Evolutionary conservation across 1,284 basidiomycete species (phyloP).

Genomic region (Rhodotorula sp.): DNA sequence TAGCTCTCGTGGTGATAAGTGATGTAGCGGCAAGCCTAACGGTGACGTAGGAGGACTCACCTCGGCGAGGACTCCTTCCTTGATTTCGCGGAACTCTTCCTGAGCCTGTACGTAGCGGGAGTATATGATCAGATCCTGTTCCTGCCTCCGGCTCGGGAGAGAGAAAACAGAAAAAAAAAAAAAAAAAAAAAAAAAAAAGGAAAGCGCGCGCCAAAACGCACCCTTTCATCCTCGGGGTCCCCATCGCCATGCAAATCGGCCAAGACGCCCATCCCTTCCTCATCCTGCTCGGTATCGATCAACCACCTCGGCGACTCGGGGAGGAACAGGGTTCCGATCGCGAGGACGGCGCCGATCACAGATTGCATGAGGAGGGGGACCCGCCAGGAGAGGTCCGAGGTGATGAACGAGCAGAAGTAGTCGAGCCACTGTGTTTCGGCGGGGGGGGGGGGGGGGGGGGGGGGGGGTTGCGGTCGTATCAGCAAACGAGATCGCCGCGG

Average conservation of each 20-base stretch:
- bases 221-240: constrained; percentile 64
- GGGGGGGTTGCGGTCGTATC: no score
- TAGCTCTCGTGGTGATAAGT: no score
- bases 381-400: constrained; percentile 51
- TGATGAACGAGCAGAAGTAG: constrained; percentile 81
- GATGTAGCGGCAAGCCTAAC: no score
- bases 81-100: constrained; percentile 89
- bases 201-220: not conserved
- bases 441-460: no score
- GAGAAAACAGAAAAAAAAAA: not conserved
- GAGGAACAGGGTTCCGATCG: constrained; percentile 76
- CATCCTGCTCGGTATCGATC: constrained; percentile 82
- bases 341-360: constrained; percentile 79
- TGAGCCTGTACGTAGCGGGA: constrained; percentile 54
- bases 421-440: constrained; percentile 75
- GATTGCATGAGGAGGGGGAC: constrained; percentile 51
- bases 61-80: constrained; percentile 77
- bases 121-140: not conserved
- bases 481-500: not conserved
- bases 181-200: not conserved
- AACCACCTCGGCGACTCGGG: constrained; percentile 96
- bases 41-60: constrained; percentile 52
- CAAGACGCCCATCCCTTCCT: constrained; percentile 81
- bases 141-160: not conserved
- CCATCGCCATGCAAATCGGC: constrained; percentile 82